Evolutionary conservation across 306 rosid genomes (phyloP), one percentile per base, ranked within the genome.

Genomic region (Neltuma alba): DNA sequence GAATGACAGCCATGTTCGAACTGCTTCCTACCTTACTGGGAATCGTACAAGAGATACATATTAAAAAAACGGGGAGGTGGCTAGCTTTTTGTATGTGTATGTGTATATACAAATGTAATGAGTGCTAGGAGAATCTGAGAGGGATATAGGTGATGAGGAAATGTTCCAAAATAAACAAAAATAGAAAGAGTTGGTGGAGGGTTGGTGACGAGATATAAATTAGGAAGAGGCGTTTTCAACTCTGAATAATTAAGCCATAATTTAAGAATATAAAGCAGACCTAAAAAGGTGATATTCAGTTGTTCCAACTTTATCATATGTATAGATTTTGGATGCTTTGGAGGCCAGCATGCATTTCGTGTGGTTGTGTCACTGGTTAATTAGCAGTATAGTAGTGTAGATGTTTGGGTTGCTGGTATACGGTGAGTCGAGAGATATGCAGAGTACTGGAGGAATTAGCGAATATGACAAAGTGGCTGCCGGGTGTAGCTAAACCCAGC

Each of bases 381-480:
- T 52, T 18, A 18, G 9, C n/a, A 37, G 41, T 64, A 20, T 6
- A 65, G 44, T 34, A 30, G 15, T 10, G 55, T 79, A 60, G 52
- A 18, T 69, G 57, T 61, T 70, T 48, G 76, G 79, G 76, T 45
- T 74, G 63, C 28, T 65, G 77, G 72, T 65, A 69, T 77, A 83
- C 82, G 78, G n/a, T n/a, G n/a, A n/a, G n/a, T n/a, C n/a, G n/a
- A n/a, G 85, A 47, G 21, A 47, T 91, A 89, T 92, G 91, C 87
- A 89, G 13, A 33, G 31, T 2, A 11, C 28, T 88, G 93, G 88
- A 62, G 86, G 70, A 62, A 89, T n/a, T n/a, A n/a, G n/a, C 79
- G 93, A 91, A 91, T 92, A 92, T 86, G 82, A 81, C 88, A 90
- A 89, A 90, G 87, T 91, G 95, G 55, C 87, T 82, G 55, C 87